Base-by-base conservation (phyloP, 768 basidiomycete genomes). In the Dentipellis sp. region DNA sequence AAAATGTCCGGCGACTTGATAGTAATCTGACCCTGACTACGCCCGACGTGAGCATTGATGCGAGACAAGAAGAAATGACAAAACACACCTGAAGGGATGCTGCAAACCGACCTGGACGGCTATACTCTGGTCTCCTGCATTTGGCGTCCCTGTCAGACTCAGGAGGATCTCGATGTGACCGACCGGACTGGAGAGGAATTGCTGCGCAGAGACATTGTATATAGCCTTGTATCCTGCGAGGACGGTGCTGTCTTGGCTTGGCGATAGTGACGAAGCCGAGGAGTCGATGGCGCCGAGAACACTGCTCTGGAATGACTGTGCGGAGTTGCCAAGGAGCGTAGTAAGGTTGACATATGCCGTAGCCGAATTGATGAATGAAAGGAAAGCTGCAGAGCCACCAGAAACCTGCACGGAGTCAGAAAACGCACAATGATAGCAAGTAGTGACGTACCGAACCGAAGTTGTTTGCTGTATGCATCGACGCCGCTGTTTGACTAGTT, bases 41-140 rank as follows among this genome's bases (percentile, higher is more conserved):
- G 53, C 6, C 10, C 39, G n/a, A 49, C 56, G 50, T 19, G 53
- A 29, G 38, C 11, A 29, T 40, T 12, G 23, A 10, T 23, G 36
- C n/a, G 38, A 62, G 55, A 23, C 48, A 39, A 52, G 49, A 47
- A 34, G 8, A 19, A 34, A 17, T 23, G 56, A 52, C 53, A 22
- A 42, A 39, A 56, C 59, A 7, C 48, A 75, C 70, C 79, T 83
- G 64, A 81, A 72, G 1, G 84, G 81, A 62, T 82, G 82, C 65
- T 87, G 86, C 11, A 86, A 65, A 0, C 82, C 86, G 6, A 80
- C 79, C 63, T 88, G 86, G 53, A 89, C 74, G 4, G 74, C 73
- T 49, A 86, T 69, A 22, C 67, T 69, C 55, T 66, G 63, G 64
- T 77, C 50, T 70, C 70, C 61, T 65, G 75, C 63, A 72, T 65